phyloP scores from a whole-genome alignment of 148 eudicot genomes.

The Agrostemma githago region DNA sequence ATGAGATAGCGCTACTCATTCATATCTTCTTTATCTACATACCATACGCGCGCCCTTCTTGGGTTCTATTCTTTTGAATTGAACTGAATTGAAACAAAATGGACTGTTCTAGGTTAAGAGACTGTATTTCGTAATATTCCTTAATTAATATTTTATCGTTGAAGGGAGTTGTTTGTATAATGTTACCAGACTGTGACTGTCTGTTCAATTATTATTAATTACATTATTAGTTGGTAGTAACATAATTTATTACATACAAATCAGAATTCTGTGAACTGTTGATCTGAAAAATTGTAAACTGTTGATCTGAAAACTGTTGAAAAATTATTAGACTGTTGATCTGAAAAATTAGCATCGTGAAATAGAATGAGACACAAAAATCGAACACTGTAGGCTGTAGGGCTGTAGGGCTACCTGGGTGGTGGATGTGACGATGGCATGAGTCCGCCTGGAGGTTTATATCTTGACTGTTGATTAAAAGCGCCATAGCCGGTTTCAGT shows the following conservation, averaged over 20 bases:
- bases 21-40: no score
- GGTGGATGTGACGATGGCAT: constrained; percentile 26
- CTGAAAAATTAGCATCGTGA: neutral
- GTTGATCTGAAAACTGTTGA: neutral
- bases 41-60: no score
- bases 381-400: neutral
- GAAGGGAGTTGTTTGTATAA: neutral
- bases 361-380: constrained; percentile 1
- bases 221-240: neutral
- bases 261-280: neutral
- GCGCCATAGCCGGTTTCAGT: constrained; percentile 24
- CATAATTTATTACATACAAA: no score
- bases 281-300: neutral
- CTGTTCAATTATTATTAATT: neutral
- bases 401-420: neutral
- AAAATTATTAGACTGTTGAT: neutral
- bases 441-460: constrained; percentile 27
- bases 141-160: neutral
- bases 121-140: no score
- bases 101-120: no score
- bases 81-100: no score
- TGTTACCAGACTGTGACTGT: neutral
- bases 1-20: neutral
- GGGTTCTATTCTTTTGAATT: no score
- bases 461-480: constrained; percentile 27